Conservation (phyloP, 1,284 basidiomycete species). For the Porogramme epimiltina region DNA sequence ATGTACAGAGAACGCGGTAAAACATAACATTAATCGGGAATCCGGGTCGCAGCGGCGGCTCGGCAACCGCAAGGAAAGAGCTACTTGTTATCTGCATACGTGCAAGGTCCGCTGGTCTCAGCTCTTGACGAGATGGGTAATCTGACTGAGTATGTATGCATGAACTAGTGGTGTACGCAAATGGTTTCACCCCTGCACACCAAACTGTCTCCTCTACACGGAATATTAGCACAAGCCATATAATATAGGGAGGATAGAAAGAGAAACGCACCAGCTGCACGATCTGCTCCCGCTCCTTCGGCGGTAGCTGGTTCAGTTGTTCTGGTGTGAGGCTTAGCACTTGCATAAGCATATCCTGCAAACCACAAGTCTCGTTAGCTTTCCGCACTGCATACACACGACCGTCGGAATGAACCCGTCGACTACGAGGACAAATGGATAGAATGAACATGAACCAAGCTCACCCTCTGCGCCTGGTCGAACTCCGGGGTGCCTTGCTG, state of each 20-base stretch:
- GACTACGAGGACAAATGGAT: no score
- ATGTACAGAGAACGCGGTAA: no score
- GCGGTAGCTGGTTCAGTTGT: constrained; percentile 85
- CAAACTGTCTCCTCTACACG: neutral
- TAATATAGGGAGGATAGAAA: neutral
- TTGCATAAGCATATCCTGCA: constrained; percentile 81
- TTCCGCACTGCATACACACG: no score
- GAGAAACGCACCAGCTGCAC: constrained; percentile 70
- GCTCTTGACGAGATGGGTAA: no score
- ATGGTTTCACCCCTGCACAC: neutral
- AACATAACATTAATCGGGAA: no score
- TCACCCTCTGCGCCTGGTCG: constrained; percentile 29
- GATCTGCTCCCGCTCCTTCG: constrained; percentile 84
- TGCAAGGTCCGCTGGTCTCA: no score
- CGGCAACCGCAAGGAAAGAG: no score
- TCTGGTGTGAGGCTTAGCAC: constrained; percentile 85
- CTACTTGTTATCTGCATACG: no score
- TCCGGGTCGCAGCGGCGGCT: no score
- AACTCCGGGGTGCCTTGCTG: constrained; percentile 20
- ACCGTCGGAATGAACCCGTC: no score
- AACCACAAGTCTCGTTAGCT: neutral
- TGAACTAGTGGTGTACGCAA: no score
- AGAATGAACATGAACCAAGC: constrained; percentile 4
- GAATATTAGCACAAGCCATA: neutral
- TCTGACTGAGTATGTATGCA: no score